Evolutionary conservation across 2,329 filamentous ascomycete genomes (phyloP), one percentile per base, ranked within the genome.

Genomic region (Didymosphaeria variabile): DNA sequence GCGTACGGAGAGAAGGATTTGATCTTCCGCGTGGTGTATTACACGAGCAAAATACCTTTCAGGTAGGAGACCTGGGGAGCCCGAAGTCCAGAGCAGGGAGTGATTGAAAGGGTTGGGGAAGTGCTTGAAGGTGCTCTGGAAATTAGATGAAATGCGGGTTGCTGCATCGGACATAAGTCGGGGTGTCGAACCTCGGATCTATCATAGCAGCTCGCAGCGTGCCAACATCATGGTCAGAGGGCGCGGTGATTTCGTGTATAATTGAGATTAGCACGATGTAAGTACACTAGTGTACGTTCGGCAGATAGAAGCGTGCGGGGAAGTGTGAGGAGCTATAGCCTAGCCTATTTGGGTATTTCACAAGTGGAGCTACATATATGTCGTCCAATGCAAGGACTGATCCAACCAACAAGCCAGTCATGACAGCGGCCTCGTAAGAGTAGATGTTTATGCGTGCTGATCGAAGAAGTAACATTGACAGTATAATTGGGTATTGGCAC

Each of bases 231-330:
- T 49, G 5, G 13, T 31, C 10, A 9, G 23, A 26, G 40, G 8
- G 2, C 40, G 15, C 32, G 15, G 21, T 13, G n/a, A n/a, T 26
- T 12, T 15, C 32, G 26, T 19, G 13, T 9, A 19, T 32, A 49
- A 26, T n/a, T 3, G 13, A n/a, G 46, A 13, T 49, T 31, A 31
- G 46, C 10, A 46, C 9, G 21, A 46, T 46, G 44, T 19, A 23
- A 46, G 21, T 49, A n/a, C n/a, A n/a, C n/a, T n/a, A n/a, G n/a
- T n/a, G n/a, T n/a, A 19, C 15, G 46, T 49, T 49, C 46, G 47
- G 29, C 47, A 50, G 47, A 50, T 50, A 9, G 17, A 13, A 19
- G 5, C n/a, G 47, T 50, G 47, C 47, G 47, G 47, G 46, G 46
- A 49, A 49, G 23, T 49, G 46, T 49, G 46, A 26, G 47, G 29